Percentiles rank a stretch among this genome's conserved stretches.
Evolutionary conservation across 2,329 filamentous ascomycete species (phyloP).

Genomic region (Fusarium xyrophilum): DNA sequence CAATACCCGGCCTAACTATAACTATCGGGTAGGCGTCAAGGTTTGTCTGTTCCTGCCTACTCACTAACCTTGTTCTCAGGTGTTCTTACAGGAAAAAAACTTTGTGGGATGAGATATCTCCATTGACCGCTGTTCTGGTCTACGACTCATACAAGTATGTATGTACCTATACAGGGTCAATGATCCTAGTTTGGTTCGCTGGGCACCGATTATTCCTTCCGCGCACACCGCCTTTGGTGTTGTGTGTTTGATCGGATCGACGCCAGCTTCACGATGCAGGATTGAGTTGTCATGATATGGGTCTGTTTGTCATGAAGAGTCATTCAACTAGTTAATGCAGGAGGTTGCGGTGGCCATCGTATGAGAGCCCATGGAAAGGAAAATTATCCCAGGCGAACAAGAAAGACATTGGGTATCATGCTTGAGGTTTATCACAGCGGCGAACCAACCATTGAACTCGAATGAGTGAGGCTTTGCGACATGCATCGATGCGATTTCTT

Average conservation of each 20-base stretch:
- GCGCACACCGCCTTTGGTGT: constrained; percentile 29
- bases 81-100: background rate
- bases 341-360: constrained; percentile 11
- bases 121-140: constrained; percentile 28
- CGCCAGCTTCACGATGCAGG: constrained; percentile 17
- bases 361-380: background rate
- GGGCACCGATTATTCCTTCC: constrained; percentile 10
- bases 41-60: constrained; percentile 11
- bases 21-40: constrained; percentile 6
- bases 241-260: constrained; percentile 14
- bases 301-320: constrained; percentile 11
- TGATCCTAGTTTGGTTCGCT: constrained; percentile 16
- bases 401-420: background rate
- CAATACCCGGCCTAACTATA: constrained; percentile 3
- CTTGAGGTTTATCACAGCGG: background rate
- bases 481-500: constrained; percentile 2
- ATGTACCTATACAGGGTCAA: constrained; percentile 10
- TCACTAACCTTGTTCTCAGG: background rate
- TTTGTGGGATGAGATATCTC: background rate
- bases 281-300: constrained; percentile 26
- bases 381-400: background rate
- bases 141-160: constrained; percentile 7
- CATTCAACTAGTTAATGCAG: background rate
- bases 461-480: background rate
- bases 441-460: background rate